Evolutionary conservation across 2,329 filamentous ascomycete species (phyloP), one percentile per base, ranked within the genome.

Genomic region (Aspergillus brasiliensis): DNA sequence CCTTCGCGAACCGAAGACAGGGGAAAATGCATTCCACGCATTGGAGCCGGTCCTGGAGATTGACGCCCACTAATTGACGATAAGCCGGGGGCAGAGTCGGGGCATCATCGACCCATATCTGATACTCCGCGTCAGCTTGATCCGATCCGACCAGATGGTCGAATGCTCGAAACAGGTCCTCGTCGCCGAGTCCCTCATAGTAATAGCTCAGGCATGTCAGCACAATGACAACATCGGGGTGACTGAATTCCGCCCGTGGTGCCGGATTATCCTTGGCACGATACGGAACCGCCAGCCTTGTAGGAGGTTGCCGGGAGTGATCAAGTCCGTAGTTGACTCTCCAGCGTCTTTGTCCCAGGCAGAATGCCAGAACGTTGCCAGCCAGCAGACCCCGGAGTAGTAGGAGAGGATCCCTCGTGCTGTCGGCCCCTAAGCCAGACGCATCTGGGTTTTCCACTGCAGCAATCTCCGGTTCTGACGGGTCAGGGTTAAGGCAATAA

Each of bases 281-380:
- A 62, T 82, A 90, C 0, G 86, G 87, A 0, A 90, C 84, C 0
- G 83, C 83, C 0, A 89, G 77, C 52, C 70, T 75, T 0, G 83
- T 78, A 80, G 86, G 88, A 0, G 80, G 81, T 0, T 64, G 63
- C 2, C 84, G 71, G 0, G 61, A 66, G 0, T 66, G 60, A 65
- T 86, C 81, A 0, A 84, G 75, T 0, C 88, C 88, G 60, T 87
- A 91, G 56, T 89, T 82, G 0, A 91, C 87, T 3, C 83, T 74
- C 84, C 85, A 91, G 1, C 87, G 76, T 65, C 90, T 90, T 13
- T 82, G 72, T 0, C 74, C 71, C 0, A 90, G 73, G 0, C 76
- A 77, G 59, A 87, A 88, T 0, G 65, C 65, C 0, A 91, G 65
- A 0, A 90, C 75, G 0, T 85, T 82, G 0, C 78, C 72, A 0